These are phyloP conservation scores for Phytophthora pisi DNA, from an alignment of 352 stramenopile species.

Conservation along the genomic window DNA sequence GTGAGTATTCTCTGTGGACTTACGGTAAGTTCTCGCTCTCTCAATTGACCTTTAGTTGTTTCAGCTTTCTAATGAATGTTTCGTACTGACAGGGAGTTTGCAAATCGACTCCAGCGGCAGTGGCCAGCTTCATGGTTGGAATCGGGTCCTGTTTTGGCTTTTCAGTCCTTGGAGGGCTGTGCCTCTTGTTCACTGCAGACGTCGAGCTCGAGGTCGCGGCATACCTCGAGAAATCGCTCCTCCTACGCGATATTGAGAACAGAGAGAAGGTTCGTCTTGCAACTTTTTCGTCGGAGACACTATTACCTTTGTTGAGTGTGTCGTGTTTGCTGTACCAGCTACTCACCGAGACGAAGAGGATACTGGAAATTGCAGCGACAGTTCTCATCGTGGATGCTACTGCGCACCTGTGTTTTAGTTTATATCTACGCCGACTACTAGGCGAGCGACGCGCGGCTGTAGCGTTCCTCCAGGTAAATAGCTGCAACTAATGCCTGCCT, in stretches of 20 bases:
- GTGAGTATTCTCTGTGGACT: conserved; percentile 49
- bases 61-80: background rate
- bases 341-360: conserved; percentile 43
- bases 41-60: too few species aligned
- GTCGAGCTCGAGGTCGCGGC: conserved; percentile 48
- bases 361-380: conserved; percentile 40
- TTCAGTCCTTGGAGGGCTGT: conserved; percentile 60
- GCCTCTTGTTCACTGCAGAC: conserved; percentile 56
- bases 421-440: conserved; percentile 54
- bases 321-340: conserved; percentile 40
- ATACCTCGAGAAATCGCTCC: conserved; percentile 59
- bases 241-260: conserved; percentile 32
- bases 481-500: background rate
- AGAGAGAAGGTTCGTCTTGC: conserved; percentile 45
- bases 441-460: conserved; percentile 56
- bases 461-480: conserved; percentile 62
- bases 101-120: conserved; percentile 53
- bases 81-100: conserved; percentile 39
- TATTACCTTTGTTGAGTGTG: conserved; percentile 7
- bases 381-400: conserved; percentile 45
- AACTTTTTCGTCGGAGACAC: background rate
- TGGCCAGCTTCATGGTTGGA: conserved; percentile 61
- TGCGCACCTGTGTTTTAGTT: conserved; percentile 46
- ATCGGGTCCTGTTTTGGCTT: conserved; percentile 56
- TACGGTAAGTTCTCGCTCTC: conserved; percentile 34